Percentiles rank a stretch among this genome's conserved stretches.
phyloP scores from a whole-genome alignment of 1,139 yeast species.

The Wickerhamiella pararugosa region DNA sequence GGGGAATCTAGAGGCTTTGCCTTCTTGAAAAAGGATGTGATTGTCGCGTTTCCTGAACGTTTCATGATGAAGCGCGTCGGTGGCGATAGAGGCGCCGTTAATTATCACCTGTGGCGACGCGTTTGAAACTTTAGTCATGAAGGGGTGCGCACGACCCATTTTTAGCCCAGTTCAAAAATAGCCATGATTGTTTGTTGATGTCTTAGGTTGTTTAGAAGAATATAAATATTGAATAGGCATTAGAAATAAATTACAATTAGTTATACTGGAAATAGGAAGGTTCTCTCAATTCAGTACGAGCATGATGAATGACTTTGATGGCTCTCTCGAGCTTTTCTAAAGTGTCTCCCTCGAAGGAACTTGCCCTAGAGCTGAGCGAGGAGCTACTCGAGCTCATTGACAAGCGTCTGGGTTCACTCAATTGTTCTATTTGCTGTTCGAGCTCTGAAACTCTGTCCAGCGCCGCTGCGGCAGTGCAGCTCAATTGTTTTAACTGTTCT shows the following conservation, averaged over 20 bases:
- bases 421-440: conserved; percentile 17
- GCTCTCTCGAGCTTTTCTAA: conserved; percentile 21
- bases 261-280: conserved; percentile 3
- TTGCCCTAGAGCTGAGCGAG: not conserved
- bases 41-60: not conserved
- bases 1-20: not conserved
- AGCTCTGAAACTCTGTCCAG: conserved; percentile 22
- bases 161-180: too few relatives aligned
- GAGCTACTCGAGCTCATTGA: conserved; percentile 1
- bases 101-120: too few relatives aligned
- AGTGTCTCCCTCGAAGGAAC: conserved; percentile 12
- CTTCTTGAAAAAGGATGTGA: conserved; percentile 2
- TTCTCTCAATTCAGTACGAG: conserved; percentile 18
- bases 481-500: conserved; percentile 20
- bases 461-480: conserved; percentile 23
- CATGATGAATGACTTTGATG: conserved; percentile 19
- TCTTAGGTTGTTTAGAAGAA: too few relatives aligned
- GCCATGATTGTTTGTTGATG: too few relatives aligned
- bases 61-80: not conserved
- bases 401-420: conserved; percentile 1
- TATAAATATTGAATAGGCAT: too few relatives aligned
- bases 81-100: not conserved
- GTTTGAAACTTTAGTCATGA: too few relatives aligned
- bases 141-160: too few relatives aligned
- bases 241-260: not conserved